A percentile compares a stretch with the other conserved stretches of the same genome.
Evolutionary conservation across 2,329 filamentous ascomycete species (phyloP).

Genomic region (Cyphellophora europaea): DNA sequence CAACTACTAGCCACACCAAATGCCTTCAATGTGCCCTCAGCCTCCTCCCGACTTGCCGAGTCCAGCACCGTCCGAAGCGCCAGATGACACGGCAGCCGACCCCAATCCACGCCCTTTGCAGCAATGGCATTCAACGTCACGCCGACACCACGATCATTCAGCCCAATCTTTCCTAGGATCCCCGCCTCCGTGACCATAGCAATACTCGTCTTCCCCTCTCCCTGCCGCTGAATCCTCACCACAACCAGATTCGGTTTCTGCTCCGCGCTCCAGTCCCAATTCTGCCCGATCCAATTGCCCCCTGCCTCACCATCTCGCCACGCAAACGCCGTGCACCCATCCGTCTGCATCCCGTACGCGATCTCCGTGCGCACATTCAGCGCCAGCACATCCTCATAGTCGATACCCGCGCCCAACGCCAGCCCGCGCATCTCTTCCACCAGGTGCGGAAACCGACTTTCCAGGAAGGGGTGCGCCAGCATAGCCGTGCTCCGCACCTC

Average conservation of each 20-base stretch:
- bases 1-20: conserved; percentile 43
- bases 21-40: conserved; percentile 34
- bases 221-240: conserved; percentile 34
- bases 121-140: conserved; percentile 49
- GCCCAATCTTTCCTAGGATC: conserved; percentile 49
- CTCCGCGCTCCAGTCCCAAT: conserved; percentile 47
- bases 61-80: conserved; percentile 46
- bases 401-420: conserved; percentile 40
- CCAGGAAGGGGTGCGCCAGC: conserved; percentile 33
- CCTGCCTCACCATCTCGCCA: conserved; percentile 27
- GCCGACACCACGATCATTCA: conserved; percentile 45
- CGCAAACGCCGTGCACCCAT: conserved; percentile 48
- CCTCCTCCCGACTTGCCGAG: conserved; percentile 33
- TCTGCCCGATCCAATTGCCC: conserved; percentile 40
- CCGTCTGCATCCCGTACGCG: conserved; percentile 46
- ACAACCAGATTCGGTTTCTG: conserved; percentile 44
- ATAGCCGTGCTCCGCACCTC: conserved; percentile 37
- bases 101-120: conserved; percentile 38
- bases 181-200: conserved; percentile 49
- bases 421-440: conserved; percentile 33
- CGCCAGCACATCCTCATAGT: conserved; percentile 45
- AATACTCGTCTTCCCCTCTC: conserved; percentile 34
- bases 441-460: conserved; percentile 22
- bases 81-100: conserved; percentile 44
- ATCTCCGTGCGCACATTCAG: conserved; percentile 53